phyloP scores from a whole-genome alignment of 73 alveolate species.

The Tetrahymena elliotti region DNA sequence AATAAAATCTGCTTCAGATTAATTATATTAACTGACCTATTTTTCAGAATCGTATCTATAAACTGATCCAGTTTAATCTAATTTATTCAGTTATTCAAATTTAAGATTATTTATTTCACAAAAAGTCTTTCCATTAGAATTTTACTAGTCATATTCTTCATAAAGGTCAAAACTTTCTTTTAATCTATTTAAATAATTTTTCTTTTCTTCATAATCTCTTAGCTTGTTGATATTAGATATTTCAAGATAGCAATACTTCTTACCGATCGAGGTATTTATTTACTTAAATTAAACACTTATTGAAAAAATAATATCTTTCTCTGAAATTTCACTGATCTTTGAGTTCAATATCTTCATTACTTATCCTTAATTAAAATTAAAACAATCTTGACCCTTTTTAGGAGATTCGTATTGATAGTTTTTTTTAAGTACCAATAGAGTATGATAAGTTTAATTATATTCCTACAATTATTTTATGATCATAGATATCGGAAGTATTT shows the following conservation, averaged over 20 bases:
- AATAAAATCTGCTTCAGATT: background rate
- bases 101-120: background rate
- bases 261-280: background rate
- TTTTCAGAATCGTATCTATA: background rate
- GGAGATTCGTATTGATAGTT: background rate
- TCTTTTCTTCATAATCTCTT: background rate
- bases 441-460: background rate
- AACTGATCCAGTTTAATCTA: background rate
- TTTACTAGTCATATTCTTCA: background rate
- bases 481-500: background rate
- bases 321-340: background rate
- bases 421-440: background rate
- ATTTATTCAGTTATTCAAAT: background rate
- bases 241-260: background rate
- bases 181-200: background rate
- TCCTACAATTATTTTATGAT: background rate
- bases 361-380: background rate
- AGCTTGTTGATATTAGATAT: background rate
- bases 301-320: background rate
- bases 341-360: background rate
- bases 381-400: background rate
- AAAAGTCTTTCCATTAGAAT: background rate
- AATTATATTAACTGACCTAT: too few relatives aligned
- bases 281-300: background rate
- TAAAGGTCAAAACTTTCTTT: background rate